phyloP scores from a whole-genome alignment of 2,329 filamentous ascomycete genomes.

The Daldinia eschscholtzii region DNA sequence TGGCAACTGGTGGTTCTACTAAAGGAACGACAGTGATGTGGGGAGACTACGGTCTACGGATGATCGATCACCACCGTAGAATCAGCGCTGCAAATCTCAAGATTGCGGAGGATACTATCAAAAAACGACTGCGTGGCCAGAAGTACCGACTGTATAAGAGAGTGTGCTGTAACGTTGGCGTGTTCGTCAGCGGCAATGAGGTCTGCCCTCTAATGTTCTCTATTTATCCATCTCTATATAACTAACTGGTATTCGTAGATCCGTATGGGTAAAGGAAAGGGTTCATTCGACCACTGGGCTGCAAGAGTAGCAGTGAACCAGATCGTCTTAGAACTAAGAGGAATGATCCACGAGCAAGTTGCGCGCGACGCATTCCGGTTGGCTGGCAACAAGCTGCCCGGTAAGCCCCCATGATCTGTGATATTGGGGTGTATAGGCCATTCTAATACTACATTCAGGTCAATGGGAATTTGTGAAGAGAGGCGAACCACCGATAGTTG shows the following conservation, averaged over 20 bases:
- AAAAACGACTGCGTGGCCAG: conserved; percentile 86
- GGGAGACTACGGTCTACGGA: conserved; percentile 95
- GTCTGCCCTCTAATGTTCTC: conserved; percentile 56
- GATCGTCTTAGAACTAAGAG: conserved; percentile 92
- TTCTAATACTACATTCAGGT: conserved; percentile 60
- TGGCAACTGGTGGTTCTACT: conserved; percentile 88
- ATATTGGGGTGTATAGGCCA: not conserved
- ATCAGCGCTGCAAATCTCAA: conserved; percentile 89
- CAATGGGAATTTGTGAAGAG: conserved; percentile 95
- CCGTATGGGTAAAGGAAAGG: conserved; percentile 99
- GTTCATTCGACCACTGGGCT: conserved; percentile 97
- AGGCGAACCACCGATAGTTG: conserved; percentile 89
- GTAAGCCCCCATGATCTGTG: conserved; percentile 64
- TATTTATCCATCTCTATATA: conserved; percentile 9
- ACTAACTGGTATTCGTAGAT: conserved; percentile 62
- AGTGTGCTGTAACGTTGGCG: conserved; percentile 91
- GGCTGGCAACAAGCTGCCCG: conserved; percentile 94
- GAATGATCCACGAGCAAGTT: conserved; percentile 93
- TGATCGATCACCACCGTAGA: conserved; percentile 92
- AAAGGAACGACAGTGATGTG: conserved; percentile 96
- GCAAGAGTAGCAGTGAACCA: conserved; percentile 90
- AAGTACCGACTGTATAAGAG: conserved; percentile 94
- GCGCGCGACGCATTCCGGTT: conserved; percentile 93
- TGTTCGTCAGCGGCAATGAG: conserved; percentile 96
- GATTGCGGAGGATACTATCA: conserved; percentile 94